Base-by-base conservation (phyloP, 2,329 filamentous ascomycete genomes). In the Claviceps digitariae region DNA sequence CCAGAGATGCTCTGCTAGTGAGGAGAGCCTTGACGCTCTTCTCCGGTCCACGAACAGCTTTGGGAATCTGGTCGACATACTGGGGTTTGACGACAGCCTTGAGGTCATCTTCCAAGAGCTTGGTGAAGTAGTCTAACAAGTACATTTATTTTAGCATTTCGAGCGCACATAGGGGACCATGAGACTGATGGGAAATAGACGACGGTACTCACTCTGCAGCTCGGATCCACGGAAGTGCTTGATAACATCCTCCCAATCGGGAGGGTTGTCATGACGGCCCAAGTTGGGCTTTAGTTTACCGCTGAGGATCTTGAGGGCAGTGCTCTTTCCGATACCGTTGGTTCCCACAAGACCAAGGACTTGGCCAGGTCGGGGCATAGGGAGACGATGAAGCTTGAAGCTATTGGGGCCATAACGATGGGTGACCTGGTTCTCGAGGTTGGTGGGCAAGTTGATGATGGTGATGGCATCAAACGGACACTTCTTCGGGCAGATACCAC, bases 311-410 rank as follows among this genome's bases (percentile, higher is more conserved):
- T 98, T 98, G 70, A 98, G 76, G 9, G 93, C 94, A n/a, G 93
- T 98, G 75, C 90, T 96, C 82, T 98, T 98, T 72, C 93, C 93
- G 64, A 97, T 98, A 89, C 94, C 93, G 82, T 98, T 98, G 63
- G 93, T 97, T 70, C 93, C 94, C 46, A 98, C 94, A 51, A 98
- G 79, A 76, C 93, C 93, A 54, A 98, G 74, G 31, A 98, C 94
- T 67, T 97, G 89, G 57, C 93, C 93, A 34, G 93, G 91, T 56
- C 93, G 84, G 58, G 93, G 93, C 81, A 91, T 96, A 54, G 94
- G 93, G 66, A 97, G 79, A 63, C 94, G 84, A 72, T 98, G 93
- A 61, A 98, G 83, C 79, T 98, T 98, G 83, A 98, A 98, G 75
- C 90, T 96, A 79, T 98, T 98, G 69, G 93, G 91, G 53, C 91